A percentile compares a stretch with the other conserved stretches of the same genome.
phyloP scores from a whole-genome alignment of 1,139 yeast species.

The Blastobotrys raffinosifermentans region DNA sequence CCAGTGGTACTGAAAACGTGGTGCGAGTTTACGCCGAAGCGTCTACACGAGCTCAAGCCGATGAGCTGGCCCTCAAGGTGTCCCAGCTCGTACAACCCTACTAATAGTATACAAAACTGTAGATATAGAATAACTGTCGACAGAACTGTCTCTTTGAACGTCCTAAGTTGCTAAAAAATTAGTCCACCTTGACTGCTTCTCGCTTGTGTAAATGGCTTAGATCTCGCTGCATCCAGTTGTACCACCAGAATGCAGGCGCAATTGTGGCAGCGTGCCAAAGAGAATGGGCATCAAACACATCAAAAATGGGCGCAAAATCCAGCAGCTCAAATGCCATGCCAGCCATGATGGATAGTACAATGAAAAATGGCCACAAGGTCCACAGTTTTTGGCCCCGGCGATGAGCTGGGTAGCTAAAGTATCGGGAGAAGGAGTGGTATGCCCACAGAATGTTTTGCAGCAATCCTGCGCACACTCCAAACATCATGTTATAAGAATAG shows the following conservation, averaged over 20 bases:
- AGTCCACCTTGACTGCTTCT: too few relatives aligned
- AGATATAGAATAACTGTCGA: too few relatives aligned
- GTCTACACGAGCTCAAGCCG: conserved; percentile 46
- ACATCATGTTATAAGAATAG: conserved; percentile 90
- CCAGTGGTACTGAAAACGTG: conserved; percentile 97
- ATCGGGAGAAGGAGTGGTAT: conserved; percentile 28
- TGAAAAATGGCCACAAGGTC: conserved; percentile 46
- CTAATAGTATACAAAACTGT: too few relatives aligned
- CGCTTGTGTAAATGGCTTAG: conserved; percentile 16
- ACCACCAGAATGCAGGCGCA: conserved; percentile 36
- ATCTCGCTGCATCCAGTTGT: conserved; percentile 34
- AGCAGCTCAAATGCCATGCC: conserved; percentile 87
- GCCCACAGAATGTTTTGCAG: conserved; percentile 59
- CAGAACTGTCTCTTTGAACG: neutral
- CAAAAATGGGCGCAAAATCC: conserved; percentile 71
- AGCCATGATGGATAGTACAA: conserved; percentile 48
- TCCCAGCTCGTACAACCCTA: conserved; percentile 27
- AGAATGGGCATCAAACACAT: conserved; percentile 84
- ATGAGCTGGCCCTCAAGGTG: conserved; percentile 49
- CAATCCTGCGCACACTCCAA: conserved; percentile 73
- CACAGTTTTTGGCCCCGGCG: conserved; percentile 25
- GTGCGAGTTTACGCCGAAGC: conserved; percentile 96
- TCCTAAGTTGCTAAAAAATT: neutral
- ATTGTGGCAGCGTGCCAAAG: conserved; percentile 66
- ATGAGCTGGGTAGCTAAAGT: conserved; percentile 5